Base-by-base conservation (phyloP, 148 eudicot species). In the Salicornia ramosissima region DNA sequence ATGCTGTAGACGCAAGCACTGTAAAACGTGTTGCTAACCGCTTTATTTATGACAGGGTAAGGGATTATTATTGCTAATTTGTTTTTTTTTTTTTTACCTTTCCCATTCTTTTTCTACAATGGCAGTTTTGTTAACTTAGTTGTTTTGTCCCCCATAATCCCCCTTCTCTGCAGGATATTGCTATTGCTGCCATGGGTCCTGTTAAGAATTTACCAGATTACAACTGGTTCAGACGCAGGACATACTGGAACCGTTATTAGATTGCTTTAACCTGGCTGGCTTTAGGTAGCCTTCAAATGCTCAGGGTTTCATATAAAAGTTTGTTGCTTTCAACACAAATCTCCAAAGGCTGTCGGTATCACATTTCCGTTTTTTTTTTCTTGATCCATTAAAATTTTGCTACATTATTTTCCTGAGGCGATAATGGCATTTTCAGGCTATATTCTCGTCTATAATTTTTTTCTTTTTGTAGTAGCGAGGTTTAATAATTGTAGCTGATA, bases 161-260 rank as follows among this genome's bases (percentile, higher is more conserved):
- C 21, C 33, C 10, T 61, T 34, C 6, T 34, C 57, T 73, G 70
- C 83, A 89, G 96, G 96, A 89, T 80, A 69, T 89, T 64, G 91
- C 93, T 2, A 87, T 92, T 31, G 80, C 93, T 64, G 96, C 93
- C 47, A 60, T 80, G 67, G 97, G 97, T 1, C 96, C 97, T 8
- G 69, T 92, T 75, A 88, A 86, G 76, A 65, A 52, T 12, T 82
- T 92, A 71, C 97, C 93, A 8, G 97, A 92, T 78, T 90, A 89
- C 91, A 92, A 87, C 83, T 90, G 97, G 97, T 92, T 92, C 89
- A 85, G 97, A 77, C 91, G 96, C 79, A 82, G 93, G 40, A 92
- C 97, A 67, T 92, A 84, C 84, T 79, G 67, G 90, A 86, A 85
- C 84, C 92, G 90, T 64, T 88, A 90, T 71, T 92, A 89, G 93